Base-by-base conservation (phyloP, 176 grass and related monocot genomes). In the Juncus inflexus region DNA sequence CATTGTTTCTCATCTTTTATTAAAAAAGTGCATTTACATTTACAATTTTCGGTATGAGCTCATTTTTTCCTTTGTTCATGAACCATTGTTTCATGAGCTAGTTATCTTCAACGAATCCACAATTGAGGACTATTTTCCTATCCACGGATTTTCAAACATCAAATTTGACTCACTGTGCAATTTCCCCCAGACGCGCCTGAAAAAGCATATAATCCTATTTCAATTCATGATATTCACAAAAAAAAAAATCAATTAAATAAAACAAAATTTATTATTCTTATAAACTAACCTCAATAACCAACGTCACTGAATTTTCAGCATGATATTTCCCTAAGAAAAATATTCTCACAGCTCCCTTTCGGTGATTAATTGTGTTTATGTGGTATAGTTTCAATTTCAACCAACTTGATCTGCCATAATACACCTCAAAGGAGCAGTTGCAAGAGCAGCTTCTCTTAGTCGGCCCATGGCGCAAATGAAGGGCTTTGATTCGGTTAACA, bases 61-160 rank as follows among this genome's bases (percentile, higher is more conserved):
- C 0, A 28, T 28, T 28, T 28, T 28, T 28, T 28, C 19, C 19
- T 1, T 28, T 28, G 19, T 28, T 28, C 19, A 28, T 28, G 19
- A 28, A 28, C 19, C 19, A 28, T 47, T 47, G 43, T 47, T 47
- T 47, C 43, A 6, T 9, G 9, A 47, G 43, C 43, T 47, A 47
- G 0, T 47, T 47, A 47, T 47, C 43, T 9, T 47, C 43, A 47
- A 47, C 19, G 19, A 14, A 57, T 58, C 15, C 54, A 28, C 14
- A 3, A 56, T 49, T 2, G 52, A 35, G 7, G 76, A 64, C 36
- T 87, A 96, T 70, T 88, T 82, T 0, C 72, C 42, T 65, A 38
- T 81, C 54, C 92, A 96, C 47, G 92, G 92, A 79, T 96, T 87
- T 3, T 87, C 92, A 60, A 96, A 96, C 9, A 81, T 40, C 15